These are phyloP conservation scores for Gaeumannomyces tritici DNA, from an alignment of 2,329 filamentous ascomycete species.

Conservation along the genomic window DNA sequence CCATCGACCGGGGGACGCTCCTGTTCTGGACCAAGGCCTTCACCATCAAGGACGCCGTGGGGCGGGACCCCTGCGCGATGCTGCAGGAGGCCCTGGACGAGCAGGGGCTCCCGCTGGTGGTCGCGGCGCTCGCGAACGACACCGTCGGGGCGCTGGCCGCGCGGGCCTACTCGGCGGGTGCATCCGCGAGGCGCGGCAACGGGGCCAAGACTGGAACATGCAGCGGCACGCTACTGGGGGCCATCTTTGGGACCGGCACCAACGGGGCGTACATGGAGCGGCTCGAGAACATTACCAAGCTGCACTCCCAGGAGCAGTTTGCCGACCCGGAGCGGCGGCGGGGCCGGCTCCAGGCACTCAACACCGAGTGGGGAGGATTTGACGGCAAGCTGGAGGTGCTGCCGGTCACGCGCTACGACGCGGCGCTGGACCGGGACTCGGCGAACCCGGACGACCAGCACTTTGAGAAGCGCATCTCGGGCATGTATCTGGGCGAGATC, in stretches of 20 bases:
- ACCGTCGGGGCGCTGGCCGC: conserved; percentile 97
- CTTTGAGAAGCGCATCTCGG: conserved; percentile 98
- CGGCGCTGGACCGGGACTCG: conserved; percentile 64
- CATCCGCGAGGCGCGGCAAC: conserved; percentile 26
- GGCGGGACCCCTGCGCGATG: conserved; percentile 85
- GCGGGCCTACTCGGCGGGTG: conserved; percentile 81
- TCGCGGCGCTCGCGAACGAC: conserved; percentile 96
- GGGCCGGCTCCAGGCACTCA: conserved; percentile 61
- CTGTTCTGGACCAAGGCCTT: conserved; percentile 99
- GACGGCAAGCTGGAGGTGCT: conserved; percentile 85
- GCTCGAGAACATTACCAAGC: conserved; percentile 73
- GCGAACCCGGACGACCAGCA: conserved; percentile 91
- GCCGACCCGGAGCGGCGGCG: conserved; percentile 55
- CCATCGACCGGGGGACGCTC: conserved; percentile 85
- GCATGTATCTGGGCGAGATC: conserved; percentile 96
- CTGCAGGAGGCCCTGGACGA: conserved; percentile 83
- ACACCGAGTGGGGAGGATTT: conserved; percentile 96
- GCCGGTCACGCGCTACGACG: conserved; percentile 76
- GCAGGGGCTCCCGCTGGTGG: conserved; percentile 74
- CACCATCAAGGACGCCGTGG: conserved; percentile 82
- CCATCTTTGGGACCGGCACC: conserved; percentile 94
- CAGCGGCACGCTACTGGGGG: conserved; percentile 52
- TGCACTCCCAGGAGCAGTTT: conserved; percentile 31
- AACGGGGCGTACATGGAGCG: conserved; percentile 97
- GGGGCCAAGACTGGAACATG: conserved; percentile 52